These are phyloP conservation scores for Tribonema minus DNA, from an alignment of 108 stramenopile genomes.

Conservation along the genomic window DNA sequence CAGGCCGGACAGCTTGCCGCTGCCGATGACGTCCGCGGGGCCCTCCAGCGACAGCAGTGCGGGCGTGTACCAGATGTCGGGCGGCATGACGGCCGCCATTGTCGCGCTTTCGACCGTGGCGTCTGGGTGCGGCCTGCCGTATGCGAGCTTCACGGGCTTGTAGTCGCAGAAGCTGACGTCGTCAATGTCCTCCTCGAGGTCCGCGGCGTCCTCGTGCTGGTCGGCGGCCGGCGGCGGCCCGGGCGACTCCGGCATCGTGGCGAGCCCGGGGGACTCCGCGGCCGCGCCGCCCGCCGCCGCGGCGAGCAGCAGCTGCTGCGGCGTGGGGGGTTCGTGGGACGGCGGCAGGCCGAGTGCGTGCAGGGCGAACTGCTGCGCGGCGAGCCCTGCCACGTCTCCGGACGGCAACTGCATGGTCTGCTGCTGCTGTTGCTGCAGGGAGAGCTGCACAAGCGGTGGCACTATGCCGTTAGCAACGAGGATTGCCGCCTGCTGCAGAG, in stretches of 20 bases:
- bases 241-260: neutral
- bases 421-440: neutral
- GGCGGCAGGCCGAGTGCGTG: neutral
- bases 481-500: neutral
- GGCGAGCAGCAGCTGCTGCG: neutral
- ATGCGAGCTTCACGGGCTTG: slow-evolving; percentile 26
- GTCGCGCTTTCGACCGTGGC: slow-evolving; percentile 20
- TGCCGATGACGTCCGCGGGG: slow-evolving; percentile 2
- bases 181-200: slow-evolving; percentile 23
- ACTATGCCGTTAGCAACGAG: no score
- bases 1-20: slow-evolving; percentile 25
- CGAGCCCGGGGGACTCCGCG: no score
- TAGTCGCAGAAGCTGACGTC: slow-evolving; percentile 37
- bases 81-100: slow-evolving; percentile 39
- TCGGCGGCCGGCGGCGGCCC: neutral
- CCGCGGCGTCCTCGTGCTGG: slow-evolving; percentile 15
- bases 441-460: no score
- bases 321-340: neutral
- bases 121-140: slow-evolving; percentile 36
- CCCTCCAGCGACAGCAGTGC: slow-evolving; percentile 29
- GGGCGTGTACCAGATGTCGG: slow-evolving; percentile 43
- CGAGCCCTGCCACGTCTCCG: no score
- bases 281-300: neutral
- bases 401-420: neutral
- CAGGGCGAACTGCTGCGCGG: no score